These are phyloP conservation scores for Fennellomyces sp. DNA, from an alignment of 371 early-diverging fungal genomes.

Conservation along the genomic window DNA sequence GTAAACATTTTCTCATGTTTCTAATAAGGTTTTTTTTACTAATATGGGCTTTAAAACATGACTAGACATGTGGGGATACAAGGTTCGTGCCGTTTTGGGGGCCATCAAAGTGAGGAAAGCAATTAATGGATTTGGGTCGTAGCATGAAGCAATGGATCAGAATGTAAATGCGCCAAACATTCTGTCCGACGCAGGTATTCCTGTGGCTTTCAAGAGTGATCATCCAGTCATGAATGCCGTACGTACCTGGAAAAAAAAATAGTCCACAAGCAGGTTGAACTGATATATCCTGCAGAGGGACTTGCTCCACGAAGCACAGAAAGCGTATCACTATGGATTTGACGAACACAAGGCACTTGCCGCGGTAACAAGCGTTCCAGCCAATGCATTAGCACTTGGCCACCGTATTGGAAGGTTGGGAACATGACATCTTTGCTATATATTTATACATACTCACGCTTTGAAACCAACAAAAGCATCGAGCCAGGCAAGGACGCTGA, in stretches of 20 bases:
- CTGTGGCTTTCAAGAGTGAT: conserved; percentile 82
- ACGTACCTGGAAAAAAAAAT: conserved; percentile 7
- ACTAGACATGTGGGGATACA: conserved; percentile 60
- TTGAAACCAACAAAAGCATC: conserved; percentile 22
- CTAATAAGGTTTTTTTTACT: background rate
- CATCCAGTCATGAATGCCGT: conserved; percentile 81
- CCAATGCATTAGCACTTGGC: conserved; percentile 68
- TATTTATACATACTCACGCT: background rate
- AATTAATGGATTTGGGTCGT: background rate
- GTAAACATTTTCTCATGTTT: conserved; percentile 27
- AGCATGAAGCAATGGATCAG: conserved; percentile 72
- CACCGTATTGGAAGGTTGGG: conserved; percentile 70
- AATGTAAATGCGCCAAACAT: conserved; percentile 67
- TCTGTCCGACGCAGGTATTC: conserved; percentile 70
- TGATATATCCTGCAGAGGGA: conserved; percentile 51
- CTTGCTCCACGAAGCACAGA: conserved; percentile 78
- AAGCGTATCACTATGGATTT: conserved; percentile 80
- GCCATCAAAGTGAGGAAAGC: background rate
- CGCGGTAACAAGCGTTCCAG: conserved; percentile 77
- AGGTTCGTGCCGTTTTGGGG: conserved; percentile 25
- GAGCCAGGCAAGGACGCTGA: conserved; percentile 82
- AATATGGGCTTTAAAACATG: no score
- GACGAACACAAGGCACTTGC: conserved; percentile 63
- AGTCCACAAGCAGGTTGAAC: background rate
- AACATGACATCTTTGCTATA: no score